Conservation (phyloP, 2,329 filamentous ascomycete genomes). For the Clarireedia sp. region DNA sequence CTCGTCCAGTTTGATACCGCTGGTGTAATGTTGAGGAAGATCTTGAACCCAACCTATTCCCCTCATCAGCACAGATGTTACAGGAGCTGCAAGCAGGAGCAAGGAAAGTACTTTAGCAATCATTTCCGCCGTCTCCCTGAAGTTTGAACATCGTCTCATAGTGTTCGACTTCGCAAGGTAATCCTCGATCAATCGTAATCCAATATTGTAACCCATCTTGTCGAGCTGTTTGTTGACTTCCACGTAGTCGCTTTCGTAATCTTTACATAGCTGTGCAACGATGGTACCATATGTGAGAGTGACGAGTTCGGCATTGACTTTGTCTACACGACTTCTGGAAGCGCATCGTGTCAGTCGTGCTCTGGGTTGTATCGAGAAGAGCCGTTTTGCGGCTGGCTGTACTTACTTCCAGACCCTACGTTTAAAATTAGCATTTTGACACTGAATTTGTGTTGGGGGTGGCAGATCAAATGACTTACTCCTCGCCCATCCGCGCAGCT, state of each 20-base stretch:
- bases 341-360: slow-evolving; percentile 16
- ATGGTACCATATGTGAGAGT: slow-evolving; percentile 97
- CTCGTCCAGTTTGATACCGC: slow-evolving; percentile 91
- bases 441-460: background rate
- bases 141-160: slow-evolving; percentile 81
- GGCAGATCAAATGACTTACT: slow-evolving; percentile 43
- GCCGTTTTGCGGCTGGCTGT: background rate
- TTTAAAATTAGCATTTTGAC: slow-evolving; percentile 19
- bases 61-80: background rate
- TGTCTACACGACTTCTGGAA: slow-evolving; percentile 81
- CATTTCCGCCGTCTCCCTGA: slow-evolving; percentile 93
- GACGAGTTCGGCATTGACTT: slow-evolving; percentile 95
- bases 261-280: slow-evolving; percentile 90
- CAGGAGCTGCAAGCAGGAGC: background rate
- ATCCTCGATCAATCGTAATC: slow-evolving; percentile 89
- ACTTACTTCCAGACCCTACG: slow-evolving; percentile 33
- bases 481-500: slow-evolving; percentile 63
- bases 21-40: slow-evolving; percentile 94
- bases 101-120: slow-evolving; percentile 65
- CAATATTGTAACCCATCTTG: slow-evolving; percentile 99
- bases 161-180: slow-evolving; percentile 93
- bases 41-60: slow-evolving; percentile 87
- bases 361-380: slow-evolving; percentile 20
- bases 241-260: slow-evolving; percentile 87
- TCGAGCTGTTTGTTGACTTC: slow-evolving; percentile 98